Base-by-base conservation (phyloP, 1,284 basidiomycete genomes). In the Tilletiopsis washingtonensis region DNA sequence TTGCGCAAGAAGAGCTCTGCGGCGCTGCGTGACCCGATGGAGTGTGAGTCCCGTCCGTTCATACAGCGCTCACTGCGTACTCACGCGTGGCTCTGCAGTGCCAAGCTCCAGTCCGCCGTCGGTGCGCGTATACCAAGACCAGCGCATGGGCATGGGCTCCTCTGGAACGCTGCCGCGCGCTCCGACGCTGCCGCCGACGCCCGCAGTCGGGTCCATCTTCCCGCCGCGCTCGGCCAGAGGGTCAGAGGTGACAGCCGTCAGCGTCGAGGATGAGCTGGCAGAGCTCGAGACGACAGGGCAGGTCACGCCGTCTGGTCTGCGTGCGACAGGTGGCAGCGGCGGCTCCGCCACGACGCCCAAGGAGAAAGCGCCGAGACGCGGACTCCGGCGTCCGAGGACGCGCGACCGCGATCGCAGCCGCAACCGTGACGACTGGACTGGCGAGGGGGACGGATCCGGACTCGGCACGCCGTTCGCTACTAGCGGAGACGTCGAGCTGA, bases 401-500 rank as follows among this genome's bases (percentile, higher is more conserved):
- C 29, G 29, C 29, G 29, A 34, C 9, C 9, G 29, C 9, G 29
- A 34, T 9, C 29, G 29, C n/a, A 34, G 29, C 29, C 29, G 29
- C 29, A n/a, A n/a, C n/a, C 29, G 9, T n/a, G 29, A 34, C 9
- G 29, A 34, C n/a, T 9, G 29, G 9, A 9, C 29, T 9, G n/a
- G 9, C n/a, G 29, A 34, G 9, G 29, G 9, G n/a, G n/a, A 9
- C n/a, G 9, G 9, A 9, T 9, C 9, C 29, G 29, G 29, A 34
- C 29, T 34, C 9, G 29, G 29, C 9, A n/a, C 29, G 29, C 29
- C 29, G 9, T 34, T 34, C 29, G 29, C 9, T n/a, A 9, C n/a
- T 34, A n/a, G 29, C 29, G 29, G 21, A 17, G 55, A 55, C 17
- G 48, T 57, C 11, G 52, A 42, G 12, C 25, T 81, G 60, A 77